Conservation (phyloP, 2,329 filamentous ascomycete species). For the Penicillium aurantiogriseum region DNA sequence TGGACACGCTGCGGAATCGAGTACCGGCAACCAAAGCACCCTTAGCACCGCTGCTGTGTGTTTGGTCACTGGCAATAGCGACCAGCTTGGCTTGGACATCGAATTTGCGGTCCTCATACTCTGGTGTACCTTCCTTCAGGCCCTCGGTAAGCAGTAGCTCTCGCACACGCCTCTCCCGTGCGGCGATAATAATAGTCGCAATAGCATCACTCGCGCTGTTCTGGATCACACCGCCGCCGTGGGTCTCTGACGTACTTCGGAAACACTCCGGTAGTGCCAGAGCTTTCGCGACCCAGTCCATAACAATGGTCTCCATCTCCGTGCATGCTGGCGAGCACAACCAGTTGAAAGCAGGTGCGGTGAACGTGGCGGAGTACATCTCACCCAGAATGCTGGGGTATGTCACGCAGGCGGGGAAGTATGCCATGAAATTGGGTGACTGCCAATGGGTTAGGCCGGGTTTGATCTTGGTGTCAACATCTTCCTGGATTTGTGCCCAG, state of each 20-base stretch:
- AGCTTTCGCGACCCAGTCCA: conserved; percentile 85
- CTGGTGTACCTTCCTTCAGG: conserved; percentile 47
- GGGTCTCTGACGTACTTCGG: conserved; percentile 62
- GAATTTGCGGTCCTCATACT: conserved; percentile 68
- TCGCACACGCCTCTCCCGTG: conserved; percentile 73
- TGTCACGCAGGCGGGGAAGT: conserved; percentile 79
- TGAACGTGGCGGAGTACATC: conserved; percentile 87
- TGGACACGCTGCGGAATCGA: conserved; percentile 69
- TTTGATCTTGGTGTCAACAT: conserved; percentile 82
- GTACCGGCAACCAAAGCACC: conserved; percentile 82
- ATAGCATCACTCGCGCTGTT: conserved; percentile 86
- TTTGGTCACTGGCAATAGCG: conserved; percentile 73
- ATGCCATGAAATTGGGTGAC: conserved; percentile 91
- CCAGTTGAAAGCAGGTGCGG: conserved; percentile 94
- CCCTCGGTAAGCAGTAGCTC: conserved; percentile 55
- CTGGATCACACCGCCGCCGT: conserved; percentile 89
- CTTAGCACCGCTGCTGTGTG: conserved; percentile 84
- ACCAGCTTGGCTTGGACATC: conserved; percentile 70
- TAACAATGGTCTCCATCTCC: conserved; percentile 86
- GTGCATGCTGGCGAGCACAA: conserved; percentile 89
- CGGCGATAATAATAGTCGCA: conserved; percentile 81
- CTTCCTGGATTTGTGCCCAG: conserved; percentile 77
- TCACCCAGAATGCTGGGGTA: conserved; percentile 86
- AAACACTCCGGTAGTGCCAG: conserved; percentile 72
- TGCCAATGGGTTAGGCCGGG: conserved; percentile 95